A percentile compares a stretch with the other conserved stretches of the same genome.
These are phyloP conservation scores for Laguncularia racemosa DNA, from an alignment of 345 rosid genomes.

Conservation along the genomic window DNA sequence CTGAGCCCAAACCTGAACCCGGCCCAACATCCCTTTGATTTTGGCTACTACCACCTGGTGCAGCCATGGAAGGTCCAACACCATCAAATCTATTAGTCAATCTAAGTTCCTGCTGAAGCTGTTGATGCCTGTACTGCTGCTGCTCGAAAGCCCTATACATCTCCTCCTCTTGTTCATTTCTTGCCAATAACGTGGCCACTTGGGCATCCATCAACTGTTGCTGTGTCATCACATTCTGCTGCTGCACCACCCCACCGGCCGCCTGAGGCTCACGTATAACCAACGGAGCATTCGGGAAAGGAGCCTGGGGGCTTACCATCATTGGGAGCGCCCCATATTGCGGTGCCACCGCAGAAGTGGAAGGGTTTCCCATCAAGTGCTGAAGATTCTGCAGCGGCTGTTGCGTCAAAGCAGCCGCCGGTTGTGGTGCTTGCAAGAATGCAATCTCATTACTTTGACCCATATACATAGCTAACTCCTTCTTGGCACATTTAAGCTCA, in stretches of 20 bases:
- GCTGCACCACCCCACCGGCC: slow-evolving; percentile 27
- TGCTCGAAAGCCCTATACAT: slow-evolving; percentile 48
- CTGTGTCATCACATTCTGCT: slow-evolving; percentile 18
- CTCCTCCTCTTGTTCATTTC: slow-evolving; percentile 48
- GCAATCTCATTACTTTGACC: too few species aligned
- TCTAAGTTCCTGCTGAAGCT: slow-evolving; percentile 43
- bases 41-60: slow-evolving; percentile 17
- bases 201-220: slow-evolving; percentile 57
- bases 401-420: too few species aligned
- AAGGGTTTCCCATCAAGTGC: too few species aligned
- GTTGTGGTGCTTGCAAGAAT: too few species aligned
- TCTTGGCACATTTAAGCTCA: too few species aligned
- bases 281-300: slow-evolving; percentile 12
- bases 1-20: too few species aligned
- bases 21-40: not conserved
- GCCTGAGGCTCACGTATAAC: slow-evolving; percentile 22
- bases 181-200: slow-evolving; percentile 45
- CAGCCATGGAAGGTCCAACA: slow-evolving; percentile 25
- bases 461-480: too few species aligned
- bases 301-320: slow-evolving; percentile 8
- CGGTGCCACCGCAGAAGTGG: too few species aligned
- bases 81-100: slow-evolving; percentile 31
- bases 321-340: too few species aligned
- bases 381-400: too few species aligned
- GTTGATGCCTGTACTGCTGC: slow-evolving; percentile 33